These are phyloP conservation scores for Neurospora intermedia DNA, from an alignment of 495 filamentous ascomycete genomes.

Conservation along the genomic window DNA sequence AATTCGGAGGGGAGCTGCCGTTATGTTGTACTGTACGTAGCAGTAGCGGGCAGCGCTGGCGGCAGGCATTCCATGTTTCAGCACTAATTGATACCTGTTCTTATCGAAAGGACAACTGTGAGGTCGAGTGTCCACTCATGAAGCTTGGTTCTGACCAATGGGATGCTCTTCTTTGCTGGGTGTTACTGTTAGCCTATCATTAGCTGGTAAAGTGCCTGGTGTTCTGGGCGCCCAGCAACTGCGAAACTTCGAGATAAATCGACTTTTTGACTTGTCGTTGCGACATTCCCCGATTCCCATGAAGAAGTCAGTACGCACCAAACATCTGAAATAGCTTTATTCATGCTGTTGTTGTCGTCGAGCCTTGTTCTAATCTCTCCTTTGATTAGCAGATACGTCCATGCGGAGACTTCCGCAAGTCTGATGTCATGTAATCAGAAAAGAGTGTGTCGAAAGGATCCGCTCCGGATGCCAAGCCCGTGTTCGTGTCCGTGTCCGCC, in stretches of 20 bases:
- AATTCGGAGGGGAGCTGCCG: background rate
- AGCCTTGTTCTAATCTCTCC: background rate
- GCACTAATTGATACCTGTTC: slow-evolving; percentile 15
- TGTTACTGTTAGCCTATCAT: background rate
- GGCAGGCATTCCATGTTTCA: background rate
- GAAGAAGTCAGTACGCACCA: background rate
- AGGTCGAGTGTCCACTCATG: background rate
- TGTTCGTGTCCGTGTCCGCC: background rate
- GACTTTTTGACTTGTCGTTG: background rate
- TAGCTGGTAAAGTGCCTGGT: background rate
- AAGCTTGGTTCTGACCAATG: background rate
- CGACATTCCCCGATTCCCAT: background rate
- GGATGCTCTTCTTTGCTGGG: no score
- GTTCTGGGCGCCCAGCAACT: background rate
- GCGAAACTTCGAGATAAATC: background rate
- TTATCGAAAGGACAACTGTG: slow-evolving; percentile 27
- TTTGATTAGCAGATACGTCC: background rate
- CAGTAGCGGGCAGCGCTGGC: background rate
- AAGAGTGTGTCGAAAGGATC: background rate
- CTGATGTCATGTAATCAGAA: background rate
- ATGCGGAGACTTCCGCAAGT: background rate
- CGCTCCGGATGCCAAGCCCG: background rate
- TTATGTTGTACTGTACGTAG: background rate
- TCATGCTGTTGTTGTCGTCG: background rate
- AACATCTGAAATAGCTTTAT: background rate